phyloP scores from a whole-genome alignment of 2,329 filamentous ascomycete genomes.

The Colletotrichum karsti region DNA sequence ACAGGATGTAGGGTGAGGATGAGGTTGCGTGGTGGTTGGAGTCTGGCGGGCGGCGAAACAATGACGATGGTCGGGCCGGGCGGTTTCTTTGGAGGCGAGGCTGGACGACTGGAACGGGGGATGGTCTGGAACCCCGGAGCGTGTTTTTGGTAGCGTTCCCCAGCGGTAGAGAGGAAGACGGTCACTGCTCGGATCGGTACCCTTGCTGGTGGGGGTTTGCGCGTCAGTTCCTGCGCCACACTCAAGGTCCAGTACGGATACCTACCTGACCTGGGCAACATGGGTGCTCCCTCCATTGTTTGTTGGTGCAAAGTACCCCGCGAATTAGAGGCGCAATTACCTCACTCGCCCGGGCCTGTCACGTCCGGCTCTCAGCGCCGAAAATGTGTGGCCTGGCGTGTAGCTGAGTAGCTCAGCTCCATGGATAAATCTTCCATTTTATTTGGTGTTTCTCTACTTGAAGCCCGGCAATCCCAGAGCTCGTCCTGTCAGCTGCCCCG shows the following conservation, averaged over 20 bases:
- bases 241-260: not conserved
- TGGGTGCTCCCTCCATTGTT: not conserved
- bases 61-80: constrained; percentile 22
- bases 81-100: constrained; percentile 3
- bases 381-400: not conserved
- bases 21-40: not conserved
- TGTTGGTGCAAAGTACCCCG: not conserved
- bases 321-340: not conserved
- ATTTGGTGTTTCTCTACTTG: not conserved
- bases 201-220: constrained; percentile 18
- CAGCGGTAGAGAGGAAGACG: not conserved
- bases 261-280: not conserved
- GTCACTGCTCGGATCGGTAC: not conserved
- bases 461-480: not conserved
- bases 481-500: not conserved
- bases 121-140: not conserved
- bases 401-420: not conserved
- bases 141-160: not conserved
- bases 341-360: not conserved
- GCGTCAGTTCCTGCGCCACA: constrained; percentile 26
- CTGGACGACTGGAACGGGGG: constrained; percentile 1
- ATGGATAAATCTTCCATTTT: not conserved
- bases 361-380: not conserved
- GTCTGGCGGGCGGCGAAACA: constrained; percentile 21
- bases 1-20: too few species aligned